Conservation (phyloP, 192 early-diverging fungal species). For the Coemansia interrupta region DNA sequence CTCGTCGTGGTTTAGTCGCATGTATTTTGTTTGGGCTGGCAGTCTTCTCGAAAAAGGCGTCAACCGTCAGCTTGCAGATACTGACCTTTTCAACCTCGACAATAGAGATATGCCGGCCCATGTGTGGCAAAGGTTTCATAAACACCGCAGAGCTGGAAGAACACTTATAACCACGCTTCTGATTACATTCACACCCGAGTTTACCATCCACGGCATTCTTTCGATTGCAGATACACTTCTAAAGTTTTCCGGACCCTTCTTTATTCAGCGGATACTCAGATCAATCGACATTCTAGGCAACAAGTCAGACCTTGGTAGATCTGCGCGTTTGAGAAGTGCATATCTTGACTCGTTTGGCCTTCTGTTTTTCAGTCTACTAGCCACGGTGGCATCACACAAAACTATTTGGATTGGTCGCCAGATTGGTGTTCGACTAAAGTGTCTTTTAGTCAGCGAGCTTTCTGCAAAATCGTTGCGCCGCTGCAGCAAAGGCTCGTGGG, state of each 20-base stretch:
- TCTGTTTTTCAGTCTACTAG: constrained; percentile 49
- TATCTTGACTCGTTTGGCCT: constrained; percentile 60
- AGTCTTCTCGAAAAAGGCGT: constrained; percentile 60
- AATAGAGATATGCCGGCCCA: constrained; percentile 49
- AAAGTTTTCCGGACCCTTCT: constrained; percentile 56
- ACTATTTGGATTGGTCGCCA: constrained; percentile 66
- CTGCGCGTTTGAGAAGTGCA: constrained; percentile 9
- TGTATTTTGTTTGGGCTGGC: constrained; percentile 61
- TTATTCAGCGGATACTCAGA: constrained; percentile 56
- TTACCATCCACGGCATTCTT: constrained; percentile 39
- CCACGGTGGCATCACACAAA: constrained; percentile 57
- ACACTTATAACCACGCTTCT: constrained; percentile 39
- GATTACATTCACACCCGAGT: constrained; percentile 43
- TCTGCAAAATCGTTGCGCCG: constrained; percentile 63
- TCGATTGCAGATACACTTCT: constrained; percentile 41
- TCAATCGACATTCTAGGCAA: constrained; percentile 52
- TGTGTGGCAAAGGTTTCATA: constrained; percentile 28
- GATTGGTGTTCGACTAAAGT: constrained; percentile 58
- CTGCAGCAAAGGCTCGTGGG: constrained; percentile 53
- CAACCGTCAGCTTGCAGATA: constrained; percentile 47
- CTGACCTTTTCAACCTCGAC: constrained; percentile 62
- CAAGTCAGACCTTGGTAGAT: background rate
- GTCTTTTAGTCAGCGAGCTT: constrained; percentile 63
- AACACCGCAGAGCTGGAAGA: constrained; percentile 2
- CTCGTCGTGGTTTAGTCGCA: constrained; percentile 21